These are phyloP conservation scores for Knufia petricola DNA, from an alignment of 2,329 filamentous ascomycete genomes.

Conservation along the genomic window DNA sequence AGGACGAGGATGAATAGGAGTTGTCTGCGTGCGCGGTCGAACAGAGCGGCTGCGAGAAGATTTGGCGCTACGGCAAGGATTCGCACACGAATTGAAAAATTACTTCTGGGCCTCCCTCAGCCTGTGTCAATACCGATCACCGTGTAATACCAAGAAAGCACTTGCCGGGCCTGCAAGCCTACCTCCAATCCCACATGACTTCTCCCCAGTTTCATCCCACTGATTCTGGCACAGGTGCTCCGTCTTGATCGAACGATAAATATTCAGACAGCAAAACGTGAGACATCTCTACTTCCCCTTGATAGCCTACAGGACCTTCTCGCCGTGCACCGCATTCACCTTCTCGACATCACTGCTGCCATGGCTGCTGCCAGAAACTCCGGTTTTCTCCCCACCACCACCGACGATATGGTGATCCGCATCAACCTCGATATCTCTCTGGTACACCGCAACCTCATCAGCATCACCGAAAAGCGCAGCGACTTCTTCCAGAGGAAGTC, in stretches of 20 bases:
- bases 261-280: too few species aligned
- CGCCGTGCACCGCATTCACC: not conserved
- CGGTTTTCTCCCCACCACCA: not conserved
- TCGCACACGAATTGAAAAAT: too few species aligned
- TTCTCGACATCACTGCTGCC: constrained; percentile 1
- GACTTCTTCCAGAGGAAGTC: constrained; percentile 25
- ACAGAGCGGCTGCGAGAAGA: not conserved
- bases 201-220: too few species aligned
- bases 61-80: not conserved
- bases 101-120: too few species aligned
- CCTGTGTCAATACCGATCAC: too few species aligned
- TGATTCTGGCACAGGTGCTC: too few species aligned
- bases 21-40: not conserved
- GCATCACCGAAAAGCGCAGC: constrained; percentile 23
- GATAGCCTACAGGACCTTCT: not conserved
- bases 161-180: too few species aligned
- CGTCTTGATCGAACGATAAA: too few species aligned
- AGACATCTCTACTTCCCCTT: too few species aligned
- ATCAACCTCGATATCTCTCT: constrained; percentile 10
- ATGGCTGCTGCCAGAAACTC: not conserved
- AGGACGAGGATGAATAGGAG: constrained; percentile 19
- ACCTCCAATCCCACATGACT: too few species aligned
- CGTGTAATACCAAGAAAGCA: too few species aligned
- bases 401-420: constrained; percentile 2
- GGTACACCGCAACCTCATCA: constrained; percentile 11